Conservation (phyloP, 495 filamentous ascomycete species). For the Recurvomyces mirabilis region DNA sequence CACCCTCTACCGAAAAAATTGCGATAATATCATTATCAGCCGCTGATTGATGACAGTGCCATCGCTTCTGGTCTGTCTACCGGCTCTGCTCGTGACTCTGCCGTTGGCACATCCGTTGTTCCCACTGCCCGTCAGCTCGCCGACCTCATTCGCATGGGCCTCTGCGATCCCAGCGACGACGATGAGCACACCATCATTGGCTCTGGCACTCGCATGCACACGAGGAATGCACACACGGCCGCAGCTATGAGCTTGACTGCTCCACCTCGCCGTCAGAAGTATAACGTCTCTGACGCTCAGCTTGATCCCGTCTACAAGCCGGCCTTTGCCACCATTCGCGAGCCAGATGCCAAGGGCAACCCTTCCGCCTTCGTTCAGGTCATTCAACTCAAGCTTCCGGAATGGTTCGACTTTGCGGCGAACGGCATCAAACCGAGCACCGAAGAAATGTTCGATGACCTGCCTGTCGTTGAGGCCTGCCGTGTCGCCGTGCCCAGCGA, state of each 20-base stretch:
- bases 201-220: neutral
- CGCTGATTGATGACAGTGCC: neutral
- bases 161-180: neutral
- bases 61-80: neutral
- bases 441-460: slow-evolving; percentile 10
- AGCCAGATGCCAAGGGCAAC: slow-evolving; percentile 8
- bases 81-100: neutral
- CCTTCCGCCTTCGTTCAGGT: slow-evolving; percentile 4
- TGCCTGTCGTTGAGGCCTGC: slow-evolving; percentile 22
- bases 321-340: neutral
- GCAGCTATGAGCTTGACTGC: neutral
- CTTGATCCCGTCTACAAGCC: neutral
- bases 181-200: slow-evolving; percentile 1
- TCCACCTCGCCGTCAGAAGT: neutral
- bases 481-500: slow-evolving; percentile 15
- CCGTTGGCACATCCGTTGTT: neutral
- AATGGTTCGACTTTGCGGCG: neutral
- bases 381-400: neutral
- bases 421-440: slow-evolving; percentile 7
- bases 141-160: neutral
- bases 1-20: neutral
- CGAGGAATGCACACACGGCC: neutral
- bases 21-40: neutral
- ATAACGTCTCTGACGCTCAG: neutral
- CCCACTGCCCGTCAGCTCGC: neutral